Conservation (phyloP, 306 rosid genomes). For the Quercus glauca region DNA sequence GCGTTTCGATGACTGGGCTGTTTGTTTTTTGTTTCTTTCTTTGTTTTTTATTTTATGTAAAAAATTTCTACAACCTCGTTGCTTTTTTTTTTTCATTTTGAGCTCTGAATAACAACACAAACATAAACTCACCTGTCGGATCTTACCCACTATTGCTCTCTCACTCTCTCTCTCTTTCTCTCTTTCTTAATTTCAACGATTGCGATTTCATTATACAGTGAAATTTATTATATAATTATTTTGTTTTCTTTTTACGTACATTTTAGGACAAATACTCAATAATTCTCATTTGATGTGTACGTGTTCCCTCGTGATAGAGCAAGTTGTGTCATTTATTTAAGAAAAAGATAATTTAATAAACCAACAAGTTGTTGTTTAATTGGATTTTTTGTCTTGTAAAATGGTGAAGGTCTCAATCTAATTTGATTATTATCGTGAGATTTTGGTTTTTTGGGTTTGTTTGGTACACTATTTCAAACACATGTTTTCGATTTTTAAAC, state of each 20-base stretch:
- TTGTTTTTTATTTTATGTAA: not conserved
- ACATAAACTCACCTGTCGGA: not conserved
- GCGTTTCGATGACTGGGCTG: conserved; percentile 60
- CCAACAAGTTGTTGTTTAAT: not conserved
- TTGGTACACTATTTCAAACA: too few species aligned
- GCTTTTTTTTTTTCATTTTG: not conserved
- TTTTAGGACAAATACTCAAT: too few species aligned
- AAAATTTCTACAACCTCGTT: not conserved
- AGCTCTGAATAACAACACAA: not conserved
- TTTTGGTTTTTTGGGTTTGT: too few species aligned
- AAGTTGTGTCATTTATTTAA: not conserved
- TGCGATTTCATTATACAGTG: not conserved
- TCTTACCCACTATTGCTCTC: not conserved
- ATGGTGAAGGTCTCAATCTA: too few species aligned
- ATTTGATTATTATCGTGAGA: too few species aligned
- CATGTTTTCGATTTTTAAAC: too few species aligned
- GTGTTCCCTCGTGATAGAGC: not conserved
- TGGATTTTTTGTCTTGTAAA: not conserved
- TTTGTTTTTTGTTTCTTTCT: conserved; percentile 3
- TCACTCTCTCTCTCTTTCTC: too few species aligned
- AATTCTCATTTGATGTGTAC: not conserved
- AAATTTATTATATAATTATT: too few species aligned
- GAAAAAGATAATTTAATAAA: not conserved
- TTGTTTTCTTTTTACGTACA: too few species aligned
- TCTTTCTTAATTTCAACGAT: not conserved